These are phyloP conservation scores for Exophiala lecanii-corni DNA, from an alignment of 2,329 filamentous ascomycete genomes.

Conservation along the genomic window DNA sequence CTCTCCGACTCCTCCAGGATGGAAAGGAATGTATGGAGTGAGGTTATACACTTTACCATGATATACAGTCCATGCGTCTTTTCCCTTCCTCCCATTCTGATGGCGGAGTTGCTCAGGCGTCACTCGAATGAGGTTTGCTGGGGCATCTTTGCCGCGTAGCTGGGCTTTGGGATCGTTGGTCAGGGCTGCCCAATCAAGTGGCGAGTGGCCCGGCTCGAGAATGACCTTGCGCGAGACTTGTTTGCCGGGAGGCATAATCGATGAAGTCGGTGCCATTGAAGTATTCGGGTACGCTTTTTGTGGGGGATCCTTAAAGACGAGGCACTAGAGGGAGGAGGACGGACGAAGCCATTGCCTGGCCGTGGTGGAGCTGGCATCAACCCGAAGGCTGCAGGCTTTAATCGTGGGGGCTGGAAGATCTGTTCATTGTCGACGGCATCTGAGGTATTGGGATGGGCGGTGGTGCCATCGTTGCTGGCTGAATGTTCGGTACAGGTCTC, in stretches of 20 bases:
- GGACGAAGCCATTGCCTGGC: conserved; percentile 30
- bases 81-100: conserved; percentile 77
- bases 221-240: conserved; percentile 58
- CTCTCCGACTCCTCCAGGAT: conserved; percentile 70
- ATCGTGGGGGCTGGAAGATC: conserved; percentile 21
- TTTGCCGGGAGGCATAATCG: conserved; percentile 42
- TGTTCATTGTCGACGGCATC: conserved; percentile 2
- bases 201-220: conserved; percentile 85
- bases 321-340: conserved; percentile 42
- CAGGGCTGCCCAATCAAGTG: conserved; percentile 90
- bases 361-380: conserved; percentile 26
- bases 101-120: conserved; percentile 73
- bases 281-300: conserved; percentile 23
- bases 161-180: conserved; percentile 56
- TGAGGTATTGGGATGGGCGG: background rate
- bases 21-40: conserved; percentile 80
- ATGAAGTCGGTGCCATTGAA: conserved; percentile 21
- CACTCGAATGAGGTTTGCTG: conserved; percentile 62
- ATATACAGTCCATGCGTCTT: conserved; percentile 85
- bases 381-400: conserved; percentile 20
- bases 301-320: conserved; percentile 37
- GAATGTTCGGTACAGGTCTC: background rate
- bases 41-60: conserved; percentile 93
- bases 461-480: background rate
- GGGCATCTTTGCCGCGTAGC: conserved; percentile 54